Evolutionary conservation across 2,329 filamentous ascomycete species (phyloP).

Genomic region (Dothistroma pini): DNA sequence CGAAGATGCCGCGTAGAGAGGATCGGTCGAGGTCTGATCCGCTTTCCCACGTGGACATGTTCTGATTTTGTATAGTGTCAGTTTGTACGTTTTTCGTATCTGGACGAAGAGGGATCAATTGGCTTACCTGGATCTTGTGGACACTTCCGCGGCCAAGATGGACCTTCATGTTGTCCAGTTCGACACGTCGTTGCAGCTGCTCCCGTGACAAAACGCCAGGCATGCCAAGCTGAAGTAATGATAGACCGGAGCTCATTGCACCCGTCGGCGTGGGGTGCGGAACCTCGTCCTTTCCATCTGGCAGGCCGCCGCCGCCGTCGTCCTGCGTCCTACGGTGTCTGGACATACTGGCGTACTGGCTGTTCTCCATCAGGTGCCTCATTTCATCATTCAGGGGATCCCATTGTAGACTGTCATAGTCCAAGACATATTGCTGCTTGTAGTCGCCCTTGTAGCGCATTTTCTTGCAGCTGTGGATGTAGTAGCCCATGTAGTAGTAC

Average conservation of each 20-base stretch:
- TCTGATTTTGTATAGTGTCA: slow-evolving; percentile 29
- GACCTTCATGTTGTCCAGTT: slow-evolving; percentile 59
- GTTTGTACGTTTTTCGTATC: not conserved
- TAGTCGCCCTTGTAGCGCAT: slow-evolving; percentile 86
- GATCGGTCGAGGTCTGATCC: slow-evolving; percentile 48
- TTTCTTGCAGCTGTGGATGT: slow-evolving; percentile 76
- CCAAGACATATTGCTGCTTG: slow-evolving; percentile 67
- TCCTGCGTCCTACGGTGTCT: slow-evolving; percentile 32
- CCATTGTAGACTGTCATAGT: slow-evolving; percentile 50
- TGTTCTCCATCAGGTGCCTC: slow-evolving; percentile 47
- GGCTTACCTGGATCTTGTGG: slow-evolving; percentile 36
- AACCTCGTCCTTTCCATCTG: slow-evolving; percentile 20
- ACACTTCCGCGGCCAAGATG: slow-evolving; percentile 39
- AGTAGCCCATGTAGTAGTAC: slow-evolving; percentile 72
- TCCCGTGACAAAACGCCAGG: slow-evolving; percentile 60
- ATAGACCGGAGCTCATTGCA: slow-evolving; percentile 39
- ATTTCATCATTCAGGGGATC: slow-evolving; percentile 32
- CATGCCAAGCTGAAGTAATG: slow-evolving; percentile 60
- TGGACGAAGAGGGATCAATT: not conserved
- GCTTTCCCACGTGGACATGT: slow-evolving; percentile 59
- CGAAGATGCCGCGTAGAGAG: slow-evolving; percentile 58
- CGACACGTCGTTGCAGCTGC: slow-evolving; percentile 49
- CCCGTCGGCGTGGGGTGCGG: slow-evolving; percentile 17
- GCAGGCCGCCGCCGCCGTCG: slow-evolving; percentile 13
- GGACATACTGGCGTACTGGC: slow-evolving; percentile 52